phyloP scores from a whole-genome alignment of 139 green algal genomes.

The Picochlorum costavermella region DNA sequence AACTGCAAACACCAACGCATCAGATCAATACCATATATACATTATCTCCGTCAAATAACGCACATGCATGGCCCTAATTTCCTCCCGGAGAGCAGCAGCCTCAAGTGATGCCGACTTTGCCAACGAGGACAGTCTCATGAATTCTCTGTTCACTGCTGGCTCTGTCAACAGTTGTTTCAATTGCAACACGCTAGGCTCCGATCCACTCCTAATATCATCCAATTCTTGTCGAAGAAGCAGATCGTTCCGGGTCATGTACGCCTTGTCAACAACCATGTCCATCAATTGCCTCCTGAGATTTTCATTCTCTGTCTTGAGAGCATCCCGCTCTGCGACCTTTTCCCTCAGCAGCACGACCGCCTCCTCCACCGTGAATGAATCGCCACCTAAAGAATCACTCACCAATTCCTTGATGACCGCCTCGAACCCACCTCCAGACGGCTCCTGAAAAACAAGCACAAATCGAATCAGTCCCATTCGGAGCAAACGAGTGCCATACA shows the following conservation, averaged over 20 bases:
- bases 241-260: neutral
- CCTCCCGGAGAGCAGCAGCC: neutral
- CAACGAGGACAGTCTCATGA: neutral
- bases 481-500: no score
- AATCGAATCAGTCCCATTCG: no score
- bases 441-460: no score
- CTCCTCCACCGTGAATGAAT: neutral
- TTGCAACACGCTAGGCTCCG: slow-evolving; percentile 20
- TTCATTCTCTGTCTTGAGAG: slow-evolving; percentile 2
- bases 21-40: neutral
- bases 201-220: neutral
- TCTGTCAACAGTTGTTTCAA: slow-evolving; percentile 23
- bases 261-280: neutral
- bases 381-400: no score
- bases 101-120: neutral
- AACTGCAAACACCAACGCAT: neutral
- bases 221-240: slow-evolving; percentile 14
- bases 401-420: no score
- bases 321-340: neutral
- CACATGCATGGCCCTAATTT: slow-evolving; percentile 9
- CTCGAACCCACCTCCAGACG: no score
- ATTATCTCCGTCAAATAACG: neutral
- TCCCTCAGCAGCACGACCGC: neutral
- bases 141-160: slow-evolving; percentile 18
- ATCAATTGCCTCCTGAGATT: neutral